A percentile compares a stretch with the other conserved stretches of the same genome.
Evolutionary conservation across 1,284 basidiomycete genomes (phyloP).

Genomic region (Ustilago curta): DNA sequence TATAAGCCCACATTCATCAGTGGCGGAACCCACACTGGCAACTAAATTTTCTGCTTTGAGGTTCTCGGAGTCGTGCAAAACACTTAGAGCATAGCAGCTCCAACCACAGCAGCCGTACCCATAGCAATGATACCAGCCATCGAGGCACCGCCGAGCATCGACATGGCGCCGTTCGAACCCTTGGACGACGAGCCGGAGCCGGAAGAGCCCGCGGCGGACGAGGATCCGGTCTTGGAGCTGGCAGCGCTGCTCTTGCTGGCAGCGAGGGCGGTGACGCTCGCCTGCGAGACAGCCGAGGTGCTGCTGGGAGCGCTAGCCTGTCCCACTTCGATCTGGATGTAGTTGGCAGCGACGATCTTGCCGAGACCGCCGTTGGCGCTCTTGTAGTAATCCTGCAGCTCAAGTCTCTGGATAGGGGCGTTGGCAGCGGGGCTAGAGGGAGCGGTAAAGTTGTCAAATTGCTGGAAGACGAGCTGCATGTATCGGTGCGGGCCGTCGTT

Average conservation of each 20-base stretch:
- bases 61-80: too few species aligned
- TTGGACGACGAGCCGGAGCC: slow-evolving; percentile 5
- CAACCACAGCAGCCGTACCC: slow-evolving; percentile 34
- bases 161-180: slow-evolving; percentile 11
- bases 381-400: slow-evolving; percentile 44
- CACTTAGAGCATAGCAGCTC: slow-evolving; percentile 38
- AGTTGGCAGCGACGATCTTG: slow-evolving; percentile 57
- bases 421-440: slow-evolving; percentile 39
- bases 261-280: slow-evolving; percentile 43
- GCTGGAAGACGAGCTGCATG: slow-evolving; percentile 60
- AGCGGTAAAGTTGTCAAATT: slow-evolving; percentile 52
- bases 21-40: background rate
- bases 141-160: slow-evolving; percentile 20
- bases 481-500: slow-evolving; percentile 58
- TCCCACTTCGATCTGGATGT: slow-evolving; percentile 57
- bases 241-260: slow-evolving; percentile 38
- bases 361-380: slow-evolving; percentile 51
- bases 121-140: slow-evolving; percentile 40
- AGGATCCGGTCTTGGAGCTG: slow-evolving; percentile 16
- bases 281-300: slow-evolving; percentile 35
- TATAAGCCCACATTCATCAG: background rate
- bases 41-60: background rate
- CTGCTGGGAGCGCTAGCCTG: slow-evolving; percentile 36
- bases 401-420: slow-evolving; percentile 28
- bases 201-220: slow-evolving; percentile 15